A percentile compares a stretch with the other conserved stretches of the same genome.
These are phyloP conservation scores for Rubus idaeus DNA, from an alignment of 306 rosid genomes.

Conservation along the genomic window DNA sequence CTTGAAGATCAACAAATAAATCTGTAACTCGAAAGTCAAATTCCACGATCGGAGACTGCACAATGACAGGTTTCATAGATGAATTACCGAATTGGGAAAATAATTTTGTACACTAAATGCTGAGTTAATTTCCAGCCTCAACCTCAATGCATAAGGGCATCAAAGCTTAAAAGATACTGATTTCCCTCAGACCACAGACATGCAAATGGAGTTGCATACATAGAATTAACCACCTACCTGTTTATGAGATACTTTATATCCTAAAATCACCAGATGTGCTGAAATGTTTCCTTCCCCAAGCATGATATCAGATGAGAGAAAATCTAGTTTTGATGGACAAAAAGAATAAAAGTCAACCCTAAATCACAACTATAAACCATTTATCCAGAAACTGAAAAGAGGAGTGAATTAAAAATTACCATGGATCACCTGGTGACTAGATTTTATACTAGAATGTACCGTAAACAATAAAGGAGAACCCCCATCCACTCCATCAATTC, in stretches of 20 bases:
- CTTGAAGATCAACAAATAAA: slow-evolving; percentile 81
- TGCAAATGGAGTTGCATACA: slow-evolving; percentile 7
- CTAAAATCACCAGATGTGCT: slow-evolving; percentile 70
- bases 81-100: not conserved
- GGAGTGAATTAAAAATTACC: slow-evolving; percentile 44
- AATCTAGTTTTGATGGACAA: slow-evolving; percentile 61
- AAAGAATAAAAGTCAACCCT: slow-evolving; percentile 42
- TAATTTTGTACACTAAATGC: not conserved
- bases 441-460: slow-evolving; percentile 57
- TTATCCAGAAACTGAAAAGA: slow-evolving; percentile 18
- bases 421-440: slow-evolving; percentile 70
- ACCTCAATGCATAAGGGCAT: not conserved
- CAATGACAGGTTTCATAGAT: slow-evolving; percentile 17
- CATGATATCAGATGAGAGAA: slow-evolving; percentile 79
- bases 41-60: slow-evolving; percentile 73
- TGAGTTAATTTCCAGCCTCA: slow-evolving; percentile 2
- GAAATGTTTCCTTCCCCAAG: slow-evolving; percentile 92
- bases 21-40: slow-evolving; percentile 72
- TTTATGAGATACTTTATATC: slow-evolving; percentile 75
- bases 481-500: slow-evolving; percentile 91
- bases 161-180: slow-evolving; percentile 1
- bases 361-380: slow-evolving; percentile 14
- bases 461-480: slow-evolving; percentile 88
- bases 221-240: slow-evolving; percentile 54
- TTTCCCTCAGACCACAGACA: not conserved